Evolutionary conservation across 139 green algal genomes (phyloP).

Genomic region (Penium margaritaceum): DNA sequence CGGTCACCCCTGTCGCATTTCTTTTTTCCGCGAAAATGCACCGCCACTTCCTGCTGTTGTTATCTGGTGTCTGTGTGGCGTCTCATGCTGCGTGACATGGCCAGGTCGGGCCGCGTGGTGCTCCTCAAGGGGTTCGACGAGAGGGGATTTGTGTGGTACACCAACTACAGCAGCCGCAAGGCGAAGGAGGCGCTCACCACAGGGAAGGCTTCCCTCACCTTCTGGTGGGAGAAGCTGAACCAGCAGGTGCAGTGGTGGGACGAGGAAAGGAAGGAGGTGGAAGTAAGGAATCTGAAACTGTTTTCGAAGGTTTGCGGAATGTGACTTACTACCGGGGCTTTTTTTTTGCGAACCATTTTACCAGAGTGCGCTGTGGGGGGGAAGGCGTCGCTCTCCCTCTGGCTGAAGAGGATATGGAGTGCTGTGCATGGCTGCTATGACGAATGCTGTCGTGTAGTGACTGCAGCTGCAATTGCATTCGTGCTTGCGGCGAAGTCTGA

Average conservation of each 20-base stretch:
- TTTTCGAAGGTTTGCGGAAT: no score
- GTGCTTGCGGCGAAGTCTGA: no score
- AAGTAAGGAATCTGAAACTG: no score
- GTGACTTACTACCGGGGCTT: no score
- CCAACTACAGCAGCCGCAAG: constrained; percentile 74
- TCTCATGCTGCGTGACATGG: not conserved
- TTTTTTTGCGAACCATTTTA: no score
- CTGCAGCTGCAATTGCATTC: no score
- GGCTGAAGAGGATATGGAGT: no score
- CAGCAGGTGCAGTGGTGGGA: constrained; percentile 41
- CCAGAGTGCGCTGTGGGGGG: no score
- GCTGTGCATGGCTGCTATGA: no score
- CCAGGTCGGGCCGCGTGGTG: constrained; percentile 64
- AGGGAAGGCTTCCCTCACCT: constrained; percentile 56
- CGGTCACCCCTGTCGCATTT: not conserved
- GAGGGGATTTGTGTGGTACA: constrained; percentile 74
- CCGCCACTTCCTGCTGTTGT: not conserved
- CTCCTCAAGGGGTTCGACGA: constrained; percentile 75
- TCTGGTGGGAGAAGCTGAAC: constrained; percentile 80
- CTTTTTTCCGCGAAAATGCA: not conserved
- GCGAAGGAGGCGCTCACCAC: constrained; percentile 55
- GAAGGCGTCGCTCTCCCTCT: no score
- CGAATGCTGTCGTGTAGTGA: no score
- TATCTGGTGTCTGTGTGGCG: not conserved
- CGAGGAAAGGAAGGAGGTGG: not conserved